Conservation (phyloP, 2,329 filamentous ascomycete genomes). For the Xylaria sp. region DNA sequence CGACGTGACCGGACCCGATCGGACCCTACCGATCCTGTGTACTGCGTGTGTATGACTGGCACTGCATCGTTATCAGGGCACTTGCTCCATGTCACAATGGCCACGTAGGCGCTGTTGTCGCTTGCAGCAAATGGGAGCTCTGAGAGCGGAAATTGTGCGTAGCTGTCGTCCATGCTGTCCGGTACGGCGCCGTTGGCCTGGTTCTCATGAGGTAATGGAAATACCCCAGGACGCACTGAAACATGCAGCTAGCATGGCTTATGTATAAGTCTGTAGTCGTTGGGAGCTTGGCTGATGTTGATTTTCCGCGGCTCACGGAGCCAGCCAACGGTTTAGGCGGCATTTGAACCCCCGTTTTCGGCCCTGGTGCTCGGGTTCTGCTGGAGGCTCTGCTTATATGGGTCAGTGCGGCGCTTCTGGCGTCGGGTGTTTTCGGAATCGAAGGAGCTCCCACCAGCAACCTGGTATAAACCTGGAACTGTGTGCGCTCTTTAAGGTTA, state of each 20-base stretch:
- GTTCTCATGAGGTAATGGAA: constrained; percentile 47
- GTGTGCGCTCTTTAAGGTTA: constrained; percentile 23
- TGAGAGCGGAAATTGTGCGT: constrained; percentile 17
- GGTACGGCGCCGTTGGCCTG: constrained; percentile 16
- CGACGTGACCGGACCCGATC: constrained; percentile 15
- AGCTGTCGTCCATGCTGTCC: constrained; percentile 11
- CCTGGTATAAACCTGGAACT: too few species aligned
- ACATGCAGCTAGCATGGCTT: constrained; percentile 21
- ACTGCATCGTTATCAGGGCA: not conserved
- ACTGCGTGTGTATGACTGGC: not conserved
- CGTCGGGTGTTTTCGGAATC: constrained; percentile 35
- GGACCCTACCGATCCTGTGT: not conserved
- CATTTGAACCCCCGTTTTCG: constrained; percentile 31
- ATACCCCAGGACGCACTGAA: constrained; percentile 30
- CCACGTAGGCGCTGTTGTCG: constrained; percentile 19
- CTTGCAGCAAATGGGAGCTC: constrained; percentile 15
- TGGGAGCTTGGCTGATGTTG: constrained; percentile 24
- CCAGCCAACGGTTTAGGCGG: constrained; percentile 29
- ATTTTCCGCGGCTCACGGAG: constrained; percentile 35
- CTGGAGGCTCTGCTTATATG: constrained; percentile 7
- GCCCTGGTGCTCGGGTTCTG: constrained; percentile 19
- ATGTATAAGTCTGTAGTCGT: constrained; percentile 1
- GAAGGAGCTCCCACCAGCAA: not conserved
- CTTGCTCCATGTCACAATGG: not conserved
- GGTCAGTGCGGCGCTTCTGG: constrained; percentile 4